Evolutionary conservation across 1,284 basidiomycete species (phyloP), one percentile per base, ranked within the genome.

Genomic region (Wolfiporia cocos): DNA sequence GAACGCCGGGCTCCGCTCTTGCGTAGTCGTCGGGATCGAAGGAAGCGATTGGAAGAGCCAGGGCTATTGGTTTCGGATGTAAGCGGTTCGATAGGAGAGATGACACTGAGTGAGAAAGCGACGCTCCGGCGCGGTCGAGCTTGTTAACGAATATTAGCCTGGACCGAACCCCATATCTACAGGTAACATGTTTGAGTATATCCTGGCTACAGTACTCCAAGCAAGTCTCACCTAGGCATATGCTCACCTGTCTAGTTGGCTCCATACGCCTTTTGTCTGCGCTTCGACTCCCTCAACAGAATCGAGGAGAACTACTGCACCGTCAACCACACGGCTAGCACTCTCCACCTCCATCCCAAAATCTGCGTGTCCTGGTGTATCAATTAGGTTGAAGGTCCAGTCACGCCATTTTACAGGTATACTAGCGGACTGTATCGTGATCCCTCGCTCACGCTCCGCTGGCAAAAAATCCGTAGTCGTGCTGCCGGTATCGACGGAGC

Each of bases 261-360:
- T 69, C 92, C 90, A 94, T 20, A 93, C 91, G 34, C 86, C 87
- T 55, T 81, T 86, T 0, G 91, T 94, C 59, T 94, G 91, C 4
- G 87, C 78, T 62, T 94, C 91, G 1, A 93, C 91, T 4, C 91
- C 91, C 63, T 93, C 92, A 0, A 94, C 91, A 0, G 88, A 86
- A 60, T 94, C 91, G 28, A 94, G 78, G 15, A 94, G 65, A 14
- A 94, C 85, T 12, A 94, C 81, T 4, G 89, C 88, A 44, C 92
- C 92, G 54, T 94, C 91, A 2, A 92, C 81, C 7, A 94, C 86
- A 14, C 91, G 78, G 55, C 91, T 90, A 11, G 91, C 90, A 52
- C 90, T 86, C 61, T 93, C 92, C 9, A 94, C 92, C 55, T 94
- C 91, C 85, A 94, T 92, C 2, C 90, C 91, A 64, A 94, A 94